Percentiles rank a stretch among this genome's conserved stretches.
Conservation (phyloP, 2,329 filamentous ascomycete species). For the Penicillium hesseltinei region DNA sequence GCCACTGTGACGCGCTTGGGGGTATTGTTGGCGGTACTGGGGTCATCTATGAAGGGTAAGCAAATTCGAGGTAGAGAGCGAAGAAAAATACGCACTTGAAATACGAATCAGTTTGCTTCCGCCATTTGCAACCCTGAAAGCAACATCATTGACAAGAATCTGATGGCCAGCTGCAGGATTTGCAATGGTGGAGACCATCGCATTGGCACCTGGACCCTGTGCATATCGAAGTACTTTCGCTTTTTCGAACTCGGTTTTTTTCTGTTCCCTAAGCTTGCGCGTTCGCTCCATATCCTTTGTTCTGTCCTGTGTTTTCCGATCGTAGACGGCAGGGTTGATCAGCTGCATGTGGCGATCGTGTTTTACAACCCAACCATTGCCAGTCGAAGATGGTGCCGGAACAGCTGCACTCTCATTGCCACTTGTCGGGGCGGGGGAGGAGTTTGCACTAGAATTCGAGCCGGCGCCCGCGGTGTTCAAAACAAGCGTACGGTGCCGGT, state of each 20-base stretch:
- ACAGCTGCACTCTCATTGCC: conserved; percentile 32
- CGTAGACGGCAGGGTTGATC: conserved; percentile 76
- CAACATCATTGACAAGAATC: conserved; percentile 67
- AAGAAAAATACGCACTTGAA: conserved; percentile 57
- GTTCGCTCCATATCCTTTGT: conserved; percentile 71
- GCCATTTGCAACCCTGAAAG: conserved; percentile 69
- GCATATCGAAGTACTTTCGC: conserved; percentile 42
- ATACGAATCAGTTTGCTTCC: conserved; percentile 79
- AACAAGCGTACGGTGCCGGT: conserved; percentile 63
- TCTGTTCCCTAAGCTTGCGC: conserved; percentile 46
- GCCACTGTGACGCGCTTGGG: conserved; percentile 72
- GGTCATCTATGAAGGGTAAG: conserved; percentile 51
- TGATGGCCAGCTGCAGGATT: conserved; percentile 53
- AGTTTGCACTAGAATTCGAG: conserved; percentile 21
- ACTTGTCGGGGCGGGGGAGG: conserved; percentile 27
- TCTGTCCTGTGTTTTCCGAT: conserved; percentile 68
- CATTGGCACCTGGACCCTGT: conserved; percentile 28
- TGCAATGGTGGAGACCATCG: conserved; percentile 26
- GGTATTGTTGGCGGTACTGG: conserved; percentile 63
- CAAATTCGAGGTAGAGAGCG: conserved; percentile 40
- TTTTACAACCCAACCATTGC: conserved; percentile 66
- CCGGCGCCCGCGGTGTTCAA: conserved; percentile 51
- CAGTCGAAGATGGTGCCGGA: conserved; percentile 28
- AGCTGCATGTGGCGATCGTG: conserved; percentile 76
- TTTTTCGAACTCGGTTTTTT: conserved; percentile 58